A percentile compares a stretch with the other conserved stretches of the same genome.
These are phyloP conservation scores for Corynascus novoguineensis DNA, from an alignment of 495 filamentous ascomycete species.

Conservation along the genomic window DNA sequence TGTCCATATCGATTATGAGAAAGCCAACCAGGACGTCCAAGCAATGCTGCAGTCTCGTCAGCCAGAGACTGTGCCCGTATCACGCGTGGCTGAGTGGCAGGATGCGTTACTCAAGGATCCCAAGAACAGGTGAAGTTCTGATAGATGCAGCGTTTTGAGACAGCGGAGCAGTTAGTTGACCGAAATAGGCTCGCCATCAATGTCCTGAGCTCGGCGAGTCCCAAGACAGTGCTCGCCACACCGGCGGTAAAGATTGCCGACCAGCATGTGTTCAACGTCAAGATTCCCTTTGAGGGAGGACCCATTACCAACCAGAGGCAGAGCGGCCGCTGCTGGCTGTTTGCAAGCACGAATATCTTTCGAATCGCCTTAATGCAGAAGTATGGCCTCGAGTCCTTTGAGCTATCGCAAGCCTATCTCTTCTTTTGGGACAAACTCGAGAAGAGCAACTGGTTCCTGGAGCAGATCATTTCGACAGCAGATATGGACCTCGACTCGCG, in stretches of 20 bases:
- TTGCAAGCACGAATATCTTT: constrained; percentile 82
- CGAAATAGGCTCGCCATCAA: constrained; percentile 55
- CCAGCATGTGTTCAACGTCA: constrained; percentile 72
- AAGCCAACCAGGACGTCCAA: constrained; percentile 10
- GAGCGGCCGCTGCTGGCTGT: constrained; percentile 83
- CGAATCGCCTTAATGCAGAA: constrained; percentile 76
- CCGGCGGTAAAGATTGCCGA: constrained; percentile 56
- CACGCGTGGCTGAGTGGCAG: constrained; percentile 50
- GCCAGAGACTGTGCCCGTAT: constrained; percentile 28
- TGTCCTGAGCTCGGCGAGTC: constrained; percentile 55
- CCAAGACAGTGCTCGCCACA: constrained; percentile 49
- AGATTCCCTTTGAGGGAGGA: constrained; percentile 72
- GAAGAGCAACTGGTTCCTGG: constrained; percentile 84
- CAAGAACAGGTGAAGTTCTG: constrained; percentile 49
- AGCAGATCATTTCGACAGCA: constrained; percentile 69
- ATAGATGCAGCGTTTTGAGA: neutral
- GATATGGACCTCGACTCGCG: constrained; percentile 61
- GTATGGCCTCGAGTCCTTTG: constrained; percentile 69
- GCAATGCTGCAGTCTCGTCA: constrained; percentile 21
- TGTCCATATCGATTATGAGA: constrained; percentile 34
- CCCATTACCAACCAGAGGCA: constrained; percentile 80
- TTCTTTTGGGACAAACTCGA: constrained; percentile 95
- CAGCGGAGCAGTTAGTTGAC: neutral
- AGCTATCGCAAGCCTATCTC: constrained; percentile 82
- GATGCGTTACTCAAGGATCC: constrained; percentile 56